These are phyloP conservation scores for Russula dissimulans DNA, from an alignment of 768 basidiomycete genomes.

Conservation along the genomic window DNA sequence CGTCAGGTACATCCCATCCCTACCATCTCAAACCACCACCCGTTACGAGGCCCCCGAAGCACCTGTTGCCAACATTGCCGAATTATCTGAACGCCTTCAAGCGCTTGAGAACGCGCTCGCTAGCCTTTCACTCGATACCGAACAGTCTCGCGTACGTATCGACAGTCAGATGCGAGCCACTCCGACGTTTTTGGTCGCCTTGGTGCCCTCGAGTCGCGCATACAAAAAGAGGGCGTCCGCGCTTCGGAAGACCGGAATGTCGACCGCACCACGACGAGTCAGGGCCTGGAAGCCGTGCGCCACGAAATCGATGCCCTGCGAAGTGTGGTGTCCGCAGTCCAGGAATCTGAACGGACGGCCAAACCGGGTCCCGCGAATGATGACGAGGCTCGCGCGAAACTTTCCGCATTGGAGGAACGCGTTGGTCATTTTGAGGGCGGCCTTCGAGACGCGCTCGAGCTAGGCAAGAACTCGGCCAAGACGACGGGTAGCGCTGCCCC, in stretches of 20 bases:
- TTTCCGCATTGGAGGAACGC: slow-evolving; percentile 54
- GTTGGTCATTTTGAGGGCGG: slow-evolving; percentile 51
- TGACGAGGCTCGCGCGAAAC: slow-evolving; percentile 46
- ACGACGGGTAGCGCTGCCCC: slow-evolving; percentile 29
- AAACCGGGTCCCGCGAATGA: slow-evolving; percentile 29
- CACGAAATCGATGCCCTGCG: slow-evolving; percentile 17
- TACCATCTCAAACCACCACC: slow-evolving; percentile 26
- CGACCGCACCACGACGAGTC: slow-evolving; percentile 28
- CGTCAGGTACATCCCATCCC: slow-evolving; percentile 15
- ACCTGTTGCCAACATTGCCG: slow-evolving; percentile 58
- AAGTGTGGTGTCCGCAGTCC: slow-evolving; percentile 28
- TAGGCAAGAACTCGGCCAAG: slow-evolving; percentile 41
- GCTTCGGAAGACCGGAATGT: slow-evolving; percentile 46
- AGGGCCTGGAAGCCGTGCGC: slow-evolving; percentile 21
- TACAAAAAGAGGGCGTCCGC: slow-evolving; percentile 39
- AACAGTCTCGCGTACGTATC: slow-evolving; percentile 40
- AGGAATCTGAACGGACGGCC: slow-evolving; percentile 4
- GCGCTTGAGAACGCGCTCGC: slow-evolving; percentile 56
- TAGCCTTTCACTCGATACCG: slow-evolving; percentile 45
- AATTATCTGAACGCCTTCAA: slow-evolving; percentile 52
- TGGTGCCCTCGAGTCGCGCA: slow-evolving; percentile 44
- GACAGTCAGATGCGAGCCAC: slow-evolving; percentile 45
- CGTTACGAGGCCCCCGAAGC: slow-evolving; percentile 45
- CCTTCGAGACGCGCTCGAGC: slow-evolving; percentile 64
- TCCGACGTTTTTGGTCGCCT: slow-evolving; percentile 47